Conservation (phyloP, 1,284 basidiomycete genomes). For the Ganoderma meredithae region DNA sequence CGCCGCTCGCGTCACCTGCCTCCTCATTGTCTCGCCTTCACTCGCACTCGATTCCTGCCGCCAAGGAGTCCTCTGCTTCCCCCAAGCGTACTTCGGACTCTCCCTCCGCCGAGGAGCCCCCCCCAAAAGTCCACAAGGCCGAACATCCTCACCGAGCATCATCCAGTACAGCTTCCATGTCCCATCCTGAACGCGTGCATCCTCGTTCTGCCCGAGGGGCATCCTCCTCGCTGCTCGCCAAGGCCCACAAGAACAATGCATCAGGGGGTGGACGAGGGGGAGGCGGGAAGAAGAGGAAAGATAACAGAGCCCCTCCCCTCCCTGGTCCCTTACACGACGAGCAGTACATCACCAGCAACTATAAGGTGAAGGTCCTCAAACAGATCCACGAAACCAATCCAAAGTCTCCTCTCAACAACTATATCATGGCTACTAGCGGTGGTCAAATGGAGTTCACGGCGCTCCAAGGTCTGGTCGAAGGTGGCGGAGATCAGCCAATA, state of each 20-base stretch:
- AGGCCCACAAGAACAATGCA: constrained; percentile 32
- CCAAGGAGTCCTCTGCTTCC: constrained; percentile 28
- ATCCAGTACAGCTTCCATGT: constrained; percentile 23
- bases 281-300: constrained; percentile 28
- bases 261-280: constrained; percentile 23
- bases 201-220: constrained; percentile 30
- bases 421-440: constrained; percentile 19
- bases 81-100: constrained; percentile 28
- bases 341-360: constrained; percentile 39
- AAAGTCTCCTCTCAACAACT: constrained; percentile 55
- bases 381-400: constrained; percentile 47
- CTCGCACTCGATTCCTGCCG: constrained; percentile 30
- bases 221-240: constrained; percentile 31
- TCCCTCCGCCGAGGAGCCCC: constrained; percentile 30
- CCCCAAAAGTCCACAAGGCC: constrained; percentile 36
- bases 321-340: constrained; percentile 41
- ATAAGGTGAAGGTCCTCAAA: constrained; percentile 42
- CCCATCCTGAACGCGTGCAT: constrained; percentile 24
- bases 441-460: constrained; percentile 22
- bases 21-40: constrained; percentile 39
- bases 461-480: constrained; percentile 25
- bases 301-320: constrained; percentile 22
- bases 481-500: constrained; percentile 24
- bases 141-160: constrained; percentile 17
- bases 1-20: constrained; percentile 34